Evolutionary conservation across 441 rosid genomes (phyloP).

Genomic region (Adansonia rubrostipa): DNA sequence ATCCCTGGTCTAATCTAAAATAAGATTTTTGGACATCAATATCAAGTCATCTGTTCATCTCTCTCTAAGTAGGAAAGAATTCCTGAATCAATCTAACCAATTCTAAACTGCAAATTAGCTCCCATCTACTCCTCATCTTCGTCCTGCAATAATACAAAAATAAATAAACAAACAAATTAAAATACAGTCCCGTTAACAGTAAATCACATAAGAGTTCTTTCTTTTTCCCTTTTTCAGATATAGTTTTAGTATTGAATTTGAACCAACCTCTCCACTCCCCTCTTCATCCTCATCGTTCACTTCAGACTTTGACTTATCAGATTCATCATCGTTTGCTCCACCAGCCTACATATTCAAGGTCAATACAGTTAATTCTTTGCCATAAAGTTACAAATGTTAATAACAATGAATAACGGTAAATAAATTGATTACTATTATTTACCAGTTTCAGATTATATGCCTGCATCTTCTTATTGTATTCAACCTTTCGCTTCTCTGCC

Average conservation of each 20-base stretch:
- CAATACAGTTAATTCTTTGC: neutral
- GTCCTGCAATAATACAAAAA: slow-evolving; percentile 39
- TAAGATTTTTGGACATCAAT: neutral
- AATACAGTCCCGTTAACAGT: neutral
- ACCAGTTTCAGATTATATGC: slow-evolving; percentile 62
- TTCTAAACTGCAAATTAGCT: slow-evolving; percentile 21
- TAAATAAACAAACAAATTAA: neutral
- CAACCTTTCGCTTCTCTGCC: slow-evolving; percentile 56
- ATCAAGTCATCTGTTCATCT: slow-evolving; percentile 26
- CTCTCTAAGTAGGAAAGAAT: slow-evolving; percentile 16
- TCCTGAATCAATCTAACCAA: slow-evolving; percentile 30
- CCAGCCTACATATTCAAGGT: slow-evolving; percentile 40
- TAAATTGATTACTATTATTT: neutral
- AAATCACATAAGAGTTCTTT: neutral
- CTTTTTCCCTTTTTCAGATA: neutral
- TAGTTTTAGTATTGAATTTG: neutral
- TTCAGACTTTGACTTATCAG: slow-evolving; percentile 71
- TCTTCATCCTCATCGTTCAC: slow-evolving; percentile 56
- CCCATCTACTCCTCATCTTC: slow-evolving; percentile 53
- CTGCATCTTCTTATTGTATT: slow-evolving; percentile 52
- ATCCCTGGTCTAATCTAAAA: slow-evolving; percentile 34
- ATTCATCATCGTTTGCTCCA: slow-evolving; percentile 56
- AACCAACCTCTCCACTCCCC: slow-evolving; percentile 55
- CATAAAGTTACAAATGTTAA: neutral
- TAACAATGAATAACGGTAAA: neutral